Evolutionary conservation across 176 grass and related monocot species (phyloP).

Genomic region (Lolium perenne): DNA sequence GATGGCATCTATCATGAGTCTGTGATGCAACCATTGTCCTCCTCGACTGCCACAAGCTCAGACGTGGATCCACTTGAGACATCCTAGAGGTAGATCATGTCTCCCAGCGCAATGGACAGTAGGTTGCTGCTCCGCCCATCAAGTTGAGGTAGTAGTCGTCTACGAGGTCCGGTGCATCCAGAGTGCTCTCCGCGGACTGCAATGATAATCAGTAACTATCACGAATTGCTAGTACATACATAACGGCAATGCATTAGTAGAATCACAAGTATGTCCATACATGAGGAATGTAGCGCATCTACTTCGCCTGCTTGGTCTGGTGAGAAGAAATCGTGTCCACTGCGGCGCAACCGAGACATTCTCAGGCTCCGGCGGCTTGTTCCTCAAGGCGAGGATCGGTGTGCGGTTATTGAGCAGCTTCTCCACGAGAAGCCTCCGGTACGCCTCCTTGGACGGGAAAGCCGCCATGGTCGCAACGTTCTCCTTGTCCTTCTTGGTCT

Average conservation of each 20-base stretch:
- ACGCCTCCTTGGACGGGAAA: constrained; percentile 62
- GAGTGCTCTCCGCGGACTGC: constrained; percentile 73
- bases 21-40: constrained; percentile 64
- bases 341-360: constrained; percentile 15
- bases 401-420: constrained; percentile 72
- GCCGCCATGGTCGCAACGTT: constrained; percentile 35
- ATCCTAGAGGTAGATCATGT: constrained; percentile 68
- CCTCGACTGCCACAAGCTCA: constrained; percentile 65
- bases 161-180: constrained; percentile 64
- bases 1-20: constrained; percentile 60
- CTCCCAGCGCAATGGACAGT: constrained; percentile 66
- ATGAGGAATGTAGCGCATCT: constrained; percentile 70
- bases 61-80: constrained; percentile 58
- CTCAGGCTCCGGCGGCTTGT: constrained; percentile 64
- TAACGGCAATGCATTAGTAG: background rate
- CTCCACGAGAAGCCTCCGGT: constrained; percentile 70
- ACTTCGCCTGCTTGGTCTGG: constrained; percentile 55
- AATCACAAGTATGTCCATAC: constrained; percentile 11
- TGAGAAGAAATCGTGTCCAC: constrained; percentile 32
- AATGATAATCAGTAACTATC: constrained; percentile 22
- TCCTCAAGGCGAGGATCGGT: constrained; percentile 67
- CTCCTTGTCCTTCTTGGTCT: constrained; percentile 70
- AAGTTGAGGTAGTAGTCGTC: constrained; percentile 84
- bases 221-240: background rate
- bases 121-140: constrained; percentile 65